A percentile compares a stretch with the other conserved stretches of the same genome.
phyloP scores from a whole-genome alignment of 805 yeast species.

The Candida methanosorbosa region DNA sequence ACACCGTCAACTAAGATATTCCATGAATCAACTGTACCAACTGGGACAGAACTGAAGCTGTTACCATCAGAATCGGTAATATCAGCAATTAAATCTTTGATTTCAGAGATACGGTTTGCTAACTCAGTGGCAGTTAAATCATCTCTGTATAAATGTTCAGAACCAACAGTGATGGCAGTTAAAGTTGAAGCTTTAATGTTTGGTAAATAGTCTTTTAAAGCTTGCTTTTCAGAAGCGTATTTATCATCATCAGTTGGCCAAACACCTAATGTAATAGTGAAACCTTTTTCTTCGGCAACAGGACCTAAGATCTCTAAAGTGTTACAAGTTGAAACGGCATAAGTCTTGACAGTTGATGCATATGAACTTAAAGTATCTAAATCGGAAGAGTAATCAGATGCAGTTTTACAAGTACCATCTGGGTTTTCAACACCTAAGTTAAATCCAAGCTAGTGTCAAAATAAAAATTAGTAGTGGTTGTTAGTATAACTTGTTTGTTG shows the following conservation, averaged over 20 bases:
- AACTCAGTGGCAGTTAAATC: conserved; percentile 72
- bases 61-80: conserved; percentile 77
- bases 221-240: conserved; percentile 63
- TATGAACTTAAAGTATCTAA: conserved; percentile 49
- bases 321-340: conserved; percentile 92
- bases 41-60: conserved; percentile 61
- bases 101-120: conserved; percentile 54
- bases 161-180: conserved; percentile 80
- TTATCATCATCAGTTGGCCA: conserved; percentile 91
- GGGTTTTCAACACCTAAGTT: conserved; percentile 79
- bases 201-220: conserved; percentile 67
- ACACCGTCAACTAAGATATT: conserved; percentile 78
- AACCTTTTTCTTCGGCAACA: conserved; percentile 71
- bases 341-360: conserved; percentile 67
- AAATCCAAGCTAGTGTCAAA: conserved; percentile 45
- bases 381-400: conserved; percentile 63
- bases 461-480: neutral
- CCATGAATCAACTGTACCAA: conserved; percentile 97
- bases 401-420: conserved; percentile 66
- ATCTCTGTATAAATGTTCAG: conserved; percentile 89
- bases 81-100: conserved; percentile 50
- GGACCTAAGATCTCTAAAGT: conserved; percentile 80
- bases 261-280: conserved; percentile 73
- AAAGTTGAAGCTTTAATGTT: conserved; percentile 57
- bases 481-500: neutral